Conservation (phyloP, 768 basidiomycete species). For the Scleroderma citrinum region DNA sequence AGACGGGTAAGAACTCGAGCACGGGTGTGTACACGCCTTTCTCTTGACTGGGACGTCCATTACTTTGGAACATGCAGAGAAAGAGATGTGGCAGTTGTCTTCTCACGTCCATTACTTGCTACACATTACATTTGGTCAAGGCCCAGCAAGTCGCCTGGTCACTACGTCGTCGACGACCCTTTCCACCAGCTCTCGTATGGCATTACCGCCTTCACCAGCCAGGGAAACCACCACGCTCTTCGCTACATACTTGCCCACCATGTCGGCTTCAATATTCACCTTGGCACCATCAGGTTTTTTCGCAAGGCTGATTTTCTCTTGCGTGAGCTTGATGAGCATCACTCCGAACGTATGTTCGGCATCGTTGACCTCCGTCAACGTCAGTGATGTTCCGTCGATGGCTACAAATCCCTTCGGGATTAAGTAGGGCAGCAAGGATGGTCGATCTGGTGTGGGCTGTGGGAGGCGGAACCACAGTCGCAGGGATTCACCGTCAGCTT, state of each 20-base stretch:
- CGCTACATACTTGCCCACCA: conserved; percentile 88
- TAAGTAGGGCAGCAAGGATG: conserved; percentile 72
- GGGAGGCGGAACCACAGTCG: conserved; percentile 77
- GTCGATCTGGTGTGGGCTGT: conserved; percentile 48
- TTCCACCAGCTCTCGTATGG: conserved; percentile 46
- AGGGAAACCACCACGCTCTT: conserved; percentile 74
- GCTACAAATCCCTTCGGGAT: conserved; percentile 94
- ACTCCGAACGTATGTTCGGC: conserved; percentile 62
- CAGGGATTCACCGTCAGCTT: conserved; percentile 81
- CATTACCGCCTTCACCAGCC: conserved; percentile 45
- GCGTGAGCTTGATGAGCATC: conserved; percentile 95
- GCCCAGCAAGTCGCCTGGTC: conserved; percentile 32
- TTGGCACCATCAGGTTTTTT: conserved; percentile 69
- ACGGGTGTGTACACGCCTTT: conserved; percentile 36
- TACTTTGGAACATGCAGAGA: conserved; percentile 3
- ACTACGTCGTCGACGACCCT: conserved; percentile 53
- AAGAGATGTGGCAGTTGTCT: too few relatives aligned
- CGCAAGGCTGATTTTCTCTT: conserved; percentile 77
- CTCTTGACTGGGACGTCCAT: conserved; percentile 41
- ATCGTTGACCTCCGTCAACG: conserved; percentile 76
- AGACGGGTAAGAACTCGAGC: background rate
- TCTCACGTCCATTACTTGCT: too few relatives aligned
- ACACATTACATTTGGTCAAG: background rate
- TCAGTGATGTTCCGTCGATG: conserved; percentile 91
- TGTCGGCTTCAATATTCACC: conserved; percentile 95